Conservation (phyloP, 23 red algal species). For the Gracilaria domingensis region DNA sequence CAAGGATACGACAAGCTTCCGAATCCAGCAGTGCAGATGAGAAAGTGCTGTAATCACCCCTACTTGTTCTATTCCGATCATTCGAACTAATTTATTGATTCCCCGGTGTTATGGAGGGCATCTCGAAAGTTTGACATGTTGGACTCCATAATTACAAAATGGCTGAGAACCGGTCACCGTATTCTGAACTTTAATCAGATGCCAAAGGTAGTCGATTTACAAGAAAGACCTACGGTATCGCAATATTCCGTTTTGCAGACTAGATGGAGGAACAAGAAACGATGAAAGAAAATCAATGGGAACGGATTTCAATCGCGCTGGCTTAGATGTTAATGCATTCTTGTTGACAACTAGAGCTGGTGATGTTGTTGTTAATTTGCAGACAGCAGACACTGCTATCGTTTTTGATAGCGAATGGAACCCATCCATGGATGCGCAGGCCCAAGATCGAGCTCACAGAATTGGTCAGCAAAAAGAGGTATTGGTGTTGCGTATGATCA, state of each 20-base stretch:
- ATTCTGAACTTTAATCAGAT: slow-evolving; percentile 99
- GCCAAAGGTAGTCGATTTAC: slow-evolving; percentile 96
- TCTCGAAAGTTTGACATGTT: slow-evolving; percentile 98
- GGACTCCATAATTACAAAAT: slow-evolving; percentile 90
- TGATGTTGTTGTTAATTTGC: slow-evolving; percentile 94
- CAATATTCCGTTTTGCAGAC: slow-evolving; percentile 86
- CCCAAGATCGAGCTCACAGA: slow-evolving; percentile 96
- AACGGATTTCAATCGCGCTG: slow-evolving; percentile 83
- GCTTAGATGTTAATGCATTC: slow-evolving; percentile 89
- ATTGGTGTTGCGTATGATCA: slow-evolving; percentile 85
- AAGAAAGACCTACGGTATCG: slow-evolving; percentile 87
- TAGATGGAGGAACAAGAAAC: slow-evolving; percentile 89
- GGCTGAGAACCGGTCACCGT: slow-evolving; percentile 89
- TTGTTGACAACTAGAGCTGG: slow-evolving; percentile 95
- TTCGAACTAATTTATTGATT: slow-evolving; percentile 65
- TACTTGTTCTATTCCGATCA: slow-evolving; percentile 92
- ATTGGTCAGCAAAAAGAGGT: slow-evolving; percentile 98
- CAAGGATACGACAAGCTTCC: slow-evolving; percentile 89
- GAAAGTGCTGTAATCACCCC: slow-evolving; percentile 98
- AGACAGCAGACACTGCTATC: slow-evolving; percentile 97
- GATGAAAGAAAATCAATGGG: slow-evolving; percentile 88
- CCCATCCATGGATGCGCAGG: slow-evolving; percentile 97
- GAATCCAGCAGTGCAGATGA: slow-evolving; percentile 93
- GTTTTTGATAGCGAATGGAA: slow-evolving; percentile 99
- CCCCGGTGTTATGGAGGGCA: slow-evolving; percentile 72